These are phyloP conservation scores for Symmetrospora coprosmae DNA, from an alignment of 768 basidiomycete genomes.

Conservation along the genomic window DNA sequence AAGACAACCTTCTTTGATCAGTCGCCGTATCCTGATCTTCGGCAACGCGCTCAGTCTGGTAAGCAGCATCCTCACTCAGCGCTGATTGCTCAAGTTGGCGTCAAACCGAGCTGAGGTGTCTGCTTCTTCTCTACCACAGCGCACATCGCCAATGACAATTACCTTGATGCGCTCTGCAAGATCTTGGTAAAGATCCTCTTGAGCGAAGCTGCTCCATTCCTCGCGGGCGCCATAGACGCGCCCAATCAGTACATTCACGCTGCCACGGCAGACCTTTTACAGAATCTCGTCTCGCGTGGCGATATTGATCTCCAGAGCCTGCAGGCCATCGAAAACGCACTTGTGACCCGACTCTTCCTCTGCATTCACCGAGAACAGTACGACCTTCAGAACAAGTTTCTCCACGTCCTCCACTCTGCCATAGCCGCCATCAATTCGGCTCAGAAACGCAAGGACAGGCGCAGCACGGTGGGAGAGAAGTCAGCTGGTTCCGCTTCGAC, in stretches of 20 bases:
- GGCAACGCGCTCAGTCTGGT: slow-evolving; percentile 53
- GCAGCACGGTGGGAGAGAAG: background rate
- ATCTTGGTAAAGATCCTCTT: slow-evolving; percentile 52
- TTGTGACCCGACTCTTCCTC: slow-evolving; percentile 61
- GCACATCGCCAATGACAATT: slow-evolving; percentile 36
- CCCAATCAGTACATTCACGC: slow-evolving; percentile 57
- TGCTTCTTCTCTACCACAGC: too few relatives aligned
- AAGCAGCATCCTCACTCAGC: slow-evolving; percentile 29
- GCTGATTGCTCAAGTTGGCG: too few relatives aligned
- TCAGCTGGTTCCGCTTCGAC: background rate
- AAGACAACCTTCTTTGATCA: slow-evolving; percentile 51
- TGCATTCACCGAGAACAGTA: slow-evolving; percentile 56
- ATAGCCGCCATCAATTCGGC: slow-evolving; percentile 37
- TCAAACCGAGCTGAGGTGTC: background rate
- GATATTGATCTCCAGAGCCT: slow-evolving; percentile 54
- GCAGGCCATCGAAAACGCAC: slow-evolving; percentile 52
- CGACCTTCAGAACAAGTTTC: slow-evolving; percentile 80
- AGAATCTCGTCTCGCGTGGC: slow-evolving; percentile 64
- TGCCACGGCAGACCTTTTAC: slow-evolving; percentile 62
- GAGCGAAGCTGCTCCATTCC: slow-evolving; percentile 53
- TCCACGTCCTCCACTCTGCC: slow-evolving; percentile 76
- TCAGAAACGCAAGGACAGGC: background rate
- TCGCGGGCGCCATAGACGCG: slow-evolving; percentile 46
- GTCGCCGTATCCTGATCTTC: slow-evolving; percentile 51
- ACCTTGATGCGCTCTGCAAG: slow-evolving; percentile 62